Conservation (phyloP, 306 rosid species). For the Sphenostylis stenocarpa region DNA sequence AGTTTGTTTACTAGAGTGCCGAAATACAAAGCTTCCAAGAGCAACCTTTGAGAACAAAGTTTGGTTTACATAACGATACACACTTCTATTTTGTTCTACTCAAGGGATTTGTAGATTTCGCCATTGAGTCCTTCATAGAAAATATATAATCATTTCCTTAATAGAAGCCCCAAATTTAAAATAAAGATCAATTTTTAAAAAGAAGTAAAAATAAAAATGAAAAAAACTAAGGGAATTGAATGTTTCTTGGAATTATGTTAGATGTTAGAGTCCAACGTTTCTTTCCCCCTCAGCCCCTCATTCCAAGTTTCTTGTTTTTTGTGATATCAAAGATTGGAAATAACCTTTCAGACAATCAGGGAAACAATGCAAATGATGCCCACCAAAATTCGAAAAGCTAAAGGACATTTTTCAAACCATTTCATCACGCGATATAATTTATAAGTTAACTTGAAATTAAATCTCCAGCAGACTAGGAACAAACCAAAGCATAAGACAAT, state of each 20-base stretch:
- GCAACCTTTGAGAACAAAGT: background rate
- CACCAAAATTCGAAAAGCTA: background rate
- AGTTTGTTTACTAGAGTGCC: background rate
- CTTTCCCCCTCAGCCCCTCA: background rate
- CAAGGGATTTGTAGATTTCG: background rate
- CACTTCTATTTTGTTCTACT: background rate
- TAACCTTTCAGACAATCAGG: background rate
- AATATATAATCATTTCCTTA: background rate
- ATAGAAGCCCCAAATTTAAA: background rate
- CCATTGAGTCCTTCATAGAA: background rate
- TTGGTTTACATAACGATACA: background rate
- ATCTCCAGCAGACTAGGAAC: background rate
- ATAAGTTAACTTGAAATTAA: background rate
- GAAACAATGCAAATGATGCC: background rate
- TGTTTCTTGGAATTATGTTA: background rate
- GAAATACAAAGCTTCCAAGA: constrained; percentile 6
- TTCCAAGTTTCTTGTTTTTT: background rate
- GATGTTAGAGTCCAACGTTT: background rate
- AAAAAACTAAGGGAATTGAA: background rate
- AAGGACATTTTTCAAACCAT: background rate
- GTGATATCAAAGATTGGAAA: background rate
- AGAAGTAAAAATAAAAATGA: background rate
- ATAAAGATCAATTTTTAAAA: background rate
- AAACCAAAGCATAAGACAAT: background rate
- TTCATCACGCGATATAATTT: background rate